phyloP scores from a whole-genome alignment of 148 eudicot species.

The Chenopodium formosanum region DNA sequence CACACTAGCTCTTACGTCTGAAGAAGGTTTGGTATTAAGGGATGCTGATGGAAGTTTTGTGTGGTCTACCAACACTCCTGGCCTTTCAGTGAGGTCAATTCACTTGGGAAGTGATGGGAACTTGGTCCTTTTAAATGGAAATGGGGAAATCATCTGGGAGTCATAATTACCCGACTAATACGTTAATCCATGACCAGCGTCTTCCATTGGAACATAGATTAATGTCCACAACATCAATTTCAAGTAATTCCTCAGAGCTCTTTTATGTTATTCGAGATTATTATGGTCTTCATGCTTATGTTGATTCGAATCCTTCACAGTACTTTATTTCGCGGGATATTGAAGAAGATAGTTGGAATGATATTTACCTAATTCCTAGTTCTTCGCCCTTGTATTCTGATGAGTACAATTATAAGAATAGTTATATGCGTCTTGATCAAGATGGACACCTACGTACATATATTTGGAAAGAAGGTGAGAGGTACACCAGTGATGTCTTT shows the following conservation, averaged over 20 bases:
- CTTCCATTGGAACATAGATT: background rate
- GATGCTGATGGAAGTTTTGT: constrained; percentile 22
- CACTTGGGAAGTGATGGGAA: constrained; percentile 15
- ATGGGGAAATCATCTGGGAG: constrained; percentile 21
- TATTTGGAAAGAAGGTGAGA: background rate
- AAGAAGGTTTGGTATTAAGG: constrained; percentile 26
- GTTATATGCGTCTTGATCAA: constrained; percentile 1
- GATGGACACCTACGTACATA: background rate
- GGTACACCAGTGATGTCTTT: background rate
- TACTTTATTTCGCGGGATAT: background rate
- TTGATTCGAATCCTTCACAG: constrained; percentile 1
- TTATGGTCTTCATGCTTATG: constrained; percentile 12
- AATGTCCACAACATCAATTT: background rate
- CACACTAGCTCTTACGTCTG: constrained; percentile 24
- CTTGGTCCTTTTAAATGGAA: constrained; percentile 18
- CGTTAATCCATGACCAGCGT: constrained; percentile 22
- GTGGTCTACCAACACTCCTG: constrained; percentile 33
- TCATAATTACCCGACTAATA: constrained; percentile 34
- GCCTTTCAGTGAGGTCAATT: constrained; percentile 11
- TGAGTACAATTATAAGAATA: background rate
- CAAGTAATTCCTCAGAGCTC: background rate
- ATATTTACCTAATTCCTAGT: no score
- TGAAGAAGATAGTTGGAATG: no score
- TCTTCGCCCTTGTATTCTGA: background rate
- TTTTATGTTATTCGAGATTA: constrained; percentile 12